These are phyloP conservation scores for Luffa acutangula DNA, from an alignment of 306 rosid genomes.

Conservation along the genomic window DNA sequence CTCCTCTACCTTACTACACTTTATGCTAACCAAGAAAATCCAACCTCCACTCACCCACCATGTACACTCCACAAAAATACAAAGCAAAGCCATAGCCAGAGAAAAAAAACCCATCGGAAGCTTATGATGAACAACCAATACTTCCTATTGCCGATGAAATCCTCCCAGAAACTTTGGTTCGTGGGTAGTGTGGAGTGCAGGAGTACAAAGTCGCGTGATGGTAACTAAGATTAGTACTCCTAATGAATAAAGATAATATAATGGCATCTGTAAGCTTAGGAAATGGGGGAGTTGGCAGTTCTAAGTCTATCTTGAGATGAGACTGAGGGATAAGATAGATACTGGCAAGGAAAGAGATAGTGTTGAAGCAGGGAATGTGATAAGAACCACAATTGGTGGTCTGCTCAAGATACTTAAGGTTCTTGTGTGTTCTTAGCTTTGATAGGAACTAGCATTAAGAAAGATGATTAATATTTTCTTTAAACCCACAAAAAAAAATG, in stretches of 20 bases:
- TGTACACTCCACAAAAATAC: neutral
- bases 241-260: neutral
- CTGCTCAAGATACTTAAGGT: too few relatives aligned
- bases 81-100: neutral
- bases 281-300: constrained; percentile 83
- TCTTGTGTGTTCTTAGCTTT: too few relatives aligned
- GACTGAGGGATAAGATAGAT: constrained; percentile 48
- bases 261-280: constrained; percentile 94
- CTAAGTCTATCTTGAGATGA: constrained; percentile 87
- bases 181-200: constrained; percentile 25
- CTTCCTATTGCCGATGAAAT: neutral
- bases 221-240: constrained; percentile 16
- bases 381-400: constrained; percentile 72
- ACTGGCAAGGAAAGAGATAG: constrained; percentile 65
- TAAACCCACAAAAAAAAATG: too few relatives aligned
- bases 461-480: too few relatives aligned
- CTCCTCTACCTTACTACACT: neutral
- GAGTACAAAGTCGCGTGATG: constrained; percentile 12
- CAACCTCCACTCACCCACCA: constrained; percentile 6
- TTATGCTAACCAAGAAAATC: constrained; percentile 7
- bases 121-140: neutral
- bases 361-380: constrained; percentile 85
- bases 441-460: too few relatives aligned
- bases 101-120: neutral
- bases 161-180: constrained; percentile 12